phyloP scores from a whole-genome alignment of 768 basidiomycete species.

The Tephrocybe rancida region DNA sequence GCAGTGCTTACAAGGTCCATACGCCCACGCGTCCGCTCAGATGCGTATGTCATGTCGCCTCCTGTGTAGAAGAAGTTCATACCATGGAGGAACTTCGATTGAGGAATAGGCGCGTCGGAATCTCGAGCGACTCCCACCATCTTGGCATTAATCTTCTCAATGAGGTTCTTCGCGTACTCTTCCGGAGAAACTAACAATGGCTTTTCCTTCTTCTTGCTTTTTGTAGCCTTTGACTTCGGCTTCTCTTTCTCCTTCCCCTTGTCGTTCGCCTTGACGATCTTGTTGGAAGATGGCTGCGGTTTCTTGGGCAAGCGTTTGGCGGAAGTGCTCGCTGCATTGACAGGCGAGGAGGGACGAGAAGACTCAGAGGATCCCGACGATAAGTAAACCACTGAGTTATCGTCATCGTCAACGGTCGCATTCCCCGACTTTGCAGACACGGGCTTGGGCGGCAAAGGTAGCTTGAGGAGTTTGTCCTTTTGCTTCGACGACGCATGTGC shows the following conservation, averaged over 20 bases:
- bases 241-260: constrained; percentile 11
- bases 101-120: constrained; percentile 12
- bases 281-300: not conserved
- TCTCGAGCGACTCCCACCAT: constrained; percentile 19
- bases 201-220: constrained; percentile 41
- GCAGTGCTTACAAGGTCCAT: constrained; percentile 63
- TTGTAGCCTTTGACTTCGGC: constrained; percentile 23
- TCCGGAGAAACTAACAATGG: constrained; percentile 44
- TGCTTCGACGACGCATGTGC: constrained; percentile 28
- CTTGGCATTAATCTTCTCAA: constrained; percentile 42
- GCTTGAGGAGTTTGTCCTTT: constrained; percentile 31
- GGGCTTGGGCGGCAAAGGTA: constrained; percentile 13
- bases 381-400: constrained; percentile 26
- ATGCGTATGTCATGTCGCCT: constrained; percentile 57
- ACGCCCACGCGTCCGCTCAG: constrained; percentile 49
- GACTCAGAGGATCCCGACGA: constrained; percentile 38
- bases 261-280: not conserved
- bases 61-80: constrained; percentile 61
- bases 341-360: constrained; percentile 29
- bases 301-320: constrained; percentile 7
- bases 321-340: constrained; percentile 12
- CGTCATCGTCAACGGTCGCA: constrained; percentile 24
- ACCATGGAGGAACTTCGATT: constrained; percentile 45
- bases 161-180: constrained; percentile 55
- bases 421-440: constrained; percentile 5